A percentile compares a stretch with the other conserved stretches of the same genome.
These are phyloP conservation scores for Apostasia ramifera DNA, from an alignment of 106 monocot genomes.

Conservation along the genomic window DNA sequence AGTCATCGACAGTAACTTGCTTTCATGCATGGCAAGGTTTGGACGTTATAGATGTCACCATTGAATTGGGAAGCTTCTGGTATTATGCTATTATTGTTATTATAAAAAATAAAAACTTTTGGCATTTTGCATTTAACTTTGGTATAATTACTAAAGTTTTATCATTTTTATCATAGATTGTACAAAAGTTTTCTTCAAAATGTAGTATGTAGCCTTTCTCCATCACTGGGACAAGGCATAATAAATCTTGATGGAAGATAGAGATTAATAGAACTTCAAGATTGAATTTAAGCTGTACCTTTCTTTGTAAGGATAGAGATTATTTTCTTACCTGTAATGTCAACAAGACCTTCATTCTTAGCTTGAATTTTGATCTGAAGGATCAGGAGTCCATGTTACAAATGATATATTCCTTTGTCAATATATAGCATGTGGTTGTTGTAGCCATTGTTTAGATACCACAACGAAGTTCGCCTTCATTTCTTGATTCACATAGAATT, in stretches of 20 bases:
- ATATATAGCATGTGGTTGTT: no score
- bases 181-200: not conserved
- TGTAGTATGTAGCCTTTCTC: no score
- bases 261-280: not conserved
- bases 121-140: not conserved
- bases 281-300: not conserved
- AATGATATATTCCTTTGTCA: not conserved
- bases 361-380: not conserved
- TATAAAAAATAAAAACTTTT: not conserved
- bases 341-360: not conserved
- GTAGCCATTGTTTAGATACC: no score
- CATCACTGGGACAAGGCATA: not conserved
- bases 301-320: not conserved
- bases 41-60: no score
- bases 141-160: not conserved
- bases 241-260: not conserved
- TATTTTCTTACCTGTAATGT: not conserved
- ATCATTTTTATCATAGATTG: slow-evolving; percentile 5
- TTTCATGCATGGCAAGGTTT: no score
- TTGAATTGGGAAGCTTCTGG: not conserved
- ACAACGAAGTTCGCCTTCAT: not conserved
- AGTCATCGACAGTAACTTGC: not conserved
- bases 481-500: slow-evolving; percentile 2
- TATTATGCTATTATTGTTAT: not conserved
- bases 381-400: not conserved